Evolutionary conservation across 176 grass and related monocot genomes (phyloP), one percentile per base, ranked within the genome.

Genomic region (Hordeum marinum): DNA sequence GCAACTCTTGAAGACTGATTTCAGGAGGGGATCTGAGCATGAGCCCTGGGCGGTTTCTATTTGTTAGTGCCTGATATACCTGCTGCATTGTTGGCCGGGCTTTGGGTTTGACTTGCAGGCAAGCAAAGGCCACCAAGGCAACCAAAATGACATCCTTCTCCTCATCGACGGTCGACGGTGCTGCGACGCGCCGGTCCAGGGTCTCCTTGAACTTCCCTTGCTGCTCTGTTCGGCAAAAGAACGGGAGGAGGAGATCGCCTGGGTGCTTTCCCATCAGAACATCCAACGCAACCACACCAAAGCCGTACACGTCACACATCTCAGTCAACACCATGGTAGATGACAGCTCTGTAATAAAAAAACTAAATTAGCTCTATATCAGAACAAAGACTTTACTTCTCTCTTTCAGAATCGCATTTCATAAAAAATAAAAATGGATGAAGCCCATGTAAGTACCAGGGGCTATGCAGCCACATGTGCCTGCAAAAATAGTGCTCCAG

Each of bases 391-490:
- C n/a, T n/a, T n/a, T n/a, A n/a, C n/a, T 31, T 26, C 32, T 35
- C 1, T 39, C 6, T 77, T 15, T 27, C 25, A 76, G 60, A 63
- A 41, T 42, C 18, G 21, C 25, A 40, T 57, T 27, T 7, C 24
- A 29, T 29, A 29, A 25, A 52, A 3, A 4, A 15, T 24, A 12
- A 31, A 58, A 75, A 32, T 11, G n/a, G 10, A 0, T n/a, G n/a
- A n/a, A n/a, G n/a, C n/a, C 1, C 11, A 45, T 6, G 0, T 45
- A 45, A 0, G 20, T 79, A 91, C 85, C 81, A 64, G 81, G 84
- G 5, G 84, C 66, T n/a, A 83, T 83, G 11, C 83, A 90, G 9
- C 84, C 84, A 68, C 46, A 86, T 50, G 89, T 84, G 5, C 85
- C 85, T 7, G 62, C 81, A 76, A 83, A 69, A 37, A 83, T 70